Evolutionary conservation across 2,329 filamentous ascomycete genomes (phyloP), one percentile per base, ranked within the genome.

Genomic region (Phaeosphaeria sp.): DNA sequence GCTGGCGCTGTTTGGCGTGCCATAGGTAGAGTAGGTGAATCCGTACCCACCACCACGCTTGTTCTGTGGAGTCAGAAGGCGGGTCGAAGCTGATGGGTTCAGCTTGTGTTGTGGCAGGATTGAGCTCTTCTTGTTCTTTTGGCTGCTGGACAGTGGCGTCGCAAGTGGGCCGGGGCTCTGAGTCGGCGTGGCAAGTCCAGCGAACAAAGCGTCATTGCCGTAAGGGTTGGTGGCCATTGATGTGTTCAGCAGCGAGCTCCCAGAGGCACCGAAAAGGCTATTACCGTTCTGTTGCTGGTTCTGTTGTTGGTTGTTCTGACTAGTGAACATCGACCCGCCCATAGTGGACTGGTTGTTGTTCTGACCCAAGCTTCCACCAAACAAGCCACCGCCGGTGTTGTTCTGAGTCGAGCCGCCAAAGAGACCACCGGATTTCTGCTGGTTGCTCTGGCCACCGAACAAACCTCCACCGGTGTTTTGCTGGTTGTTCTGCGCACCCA

Each of bases 11-110:
- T 83, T 87, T 6, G 94, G 93, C 1, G 91, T 93, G 45, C 92
- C 92, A 68, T 96, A 97, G 2, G 89, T 93, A 63, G 93, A 96
- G 78, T 97, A 97, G 1, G 91, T 93, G 75, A 97, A 96, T 2
- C 94, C 94, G 73, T 92, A 97, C 5, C 92, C 92, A 55, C 79
- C 80, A 30, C 63, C 55, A 27, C 90, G 87, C 79, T 92, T 94
- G 46, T 65, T 68, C 67, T 93, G 91, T 0, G 93, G 93, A 0
- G 93, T 97, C 27, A 89, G 86, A 55, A 93, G 89, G 48, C 93
- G 90, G 21, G 90, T 90, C 8, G 91, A 89, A 33, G 91, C 91
- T 47, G 87, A 87, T 0, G 93, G 92, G 47, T 92, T 94, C 64
- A 96, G 85, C 79, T 93, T 95, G 81, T 94, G 93, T 74, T 95